These are phyloP conservation scores for Prunus davidiana DNA, from an alignment of 306 rosid genomes.

Conservation along the genomic window DNA sequence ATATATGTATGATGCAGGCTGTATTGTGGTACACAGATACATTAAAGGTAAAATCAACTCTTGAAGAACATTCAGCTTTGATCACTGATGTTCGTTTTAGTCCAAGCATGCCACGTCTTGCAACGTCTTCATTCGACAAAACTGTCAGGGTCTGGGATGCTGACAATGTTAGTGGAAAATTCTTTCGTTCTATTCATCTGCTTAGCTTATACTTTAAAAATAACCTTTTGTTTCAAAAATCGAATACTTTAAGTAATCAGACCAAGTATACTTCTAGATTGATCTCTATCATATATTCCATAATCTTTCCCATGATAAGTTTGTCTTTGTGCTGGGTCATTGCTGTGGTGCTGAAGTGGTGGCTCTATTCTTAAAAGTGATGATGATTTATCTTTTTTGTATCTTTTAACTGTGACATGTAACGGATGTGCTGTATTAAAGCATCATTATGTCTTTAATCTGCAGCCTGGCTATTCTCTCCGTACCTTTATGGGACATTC, in stretches of 20 bases:
- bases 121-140: constrained; percentile 95
- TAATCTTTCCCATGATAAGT: background rate
- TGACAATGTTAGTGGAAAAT: constrained; percentile 70
- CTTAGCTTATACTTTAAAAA: background rate
- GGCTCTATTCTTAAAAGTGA: background rate
- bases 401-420: background rate
- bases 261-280: background rate
- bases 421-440: background rate
- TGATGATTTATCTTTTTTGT: background rate
- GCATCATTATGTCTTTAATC: background rate
- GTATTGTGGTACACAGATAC: constrained; percentile 85
- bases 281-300: background rate
- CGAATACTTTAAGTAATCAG: background rate
- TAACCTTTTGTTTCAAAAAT: background rate
- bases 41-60: constrained; percentile 62
- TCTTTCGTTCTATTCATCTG: background rate
- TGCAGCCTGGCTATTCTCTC: constrained; percentile 89
- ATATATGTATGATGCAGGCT: constrained; percentile 54
- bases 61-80: constrained; percentile 81
- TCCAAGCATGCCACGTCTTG: constrained; percentile 83
- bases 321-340: background rate
- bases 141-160: constrained; percentile 99
- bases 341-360: background rate
- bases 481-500: constrained; percentile 89
- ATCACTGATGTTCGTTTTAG: constrained; percentile 97